Evolutionary conservation across 2,329 filamentous ascomycete species (phyloP).

Genomic region (Dryadomyces sulphureus): DNA sequence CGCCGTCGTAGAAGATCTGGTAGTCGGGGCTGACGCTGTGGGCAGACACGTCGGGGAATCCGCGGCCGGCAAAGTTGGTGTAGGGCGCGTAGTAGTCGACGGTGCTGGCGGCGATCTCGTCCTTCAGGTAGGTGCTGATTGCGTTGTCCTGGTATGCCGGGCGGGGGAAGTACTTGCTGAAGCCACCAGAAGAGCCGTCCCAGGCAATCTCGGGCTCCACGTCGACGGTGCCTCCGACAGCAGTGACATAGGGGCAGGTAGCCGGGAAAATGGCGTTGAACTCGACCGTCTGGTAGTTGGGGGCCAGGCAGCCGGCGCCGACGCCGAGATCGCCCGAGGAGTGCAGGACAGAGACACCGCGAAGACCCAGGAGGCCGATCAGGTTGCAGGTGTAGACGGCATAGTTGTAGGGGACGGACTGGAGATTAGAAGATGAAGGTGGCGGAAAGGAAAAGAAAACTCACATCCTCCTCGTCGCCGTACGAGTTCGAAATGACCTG

Average conservation of each 20-base stretch:
- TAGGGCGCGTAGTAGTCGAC: conserved; percentile 34
- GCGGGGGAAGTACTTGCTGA: conserved; percentile 30
- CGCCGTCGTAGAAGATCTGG: conserved; percentile 19
- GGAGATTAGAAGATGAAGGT: conserved; percentile 14
- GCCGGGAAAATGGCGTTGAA: conserved; percentile 28
- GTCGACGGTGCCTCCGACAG: conserved; percentile 41
- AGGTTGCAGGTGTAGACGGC: conserved; percentile 35
- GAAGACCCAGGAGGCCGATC: conserved; percentile 49
- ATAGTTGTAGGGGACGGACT: conserved; percentile 44
- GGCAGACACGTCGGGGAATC: conserved; percentile 16
- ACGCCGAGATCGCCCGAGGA: conserved; percentile 41
- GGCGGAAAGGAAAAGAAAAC: neutral
- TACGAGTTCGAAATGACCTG: conserved; percentile 56
- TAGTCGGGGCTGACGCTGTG: conserved; percentile 14
- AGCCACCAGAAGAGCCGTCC: conserved; percentile 37
- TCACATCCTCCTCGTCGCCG: conserved; percentile 42
- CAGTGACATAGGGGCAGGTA: conserved; percentile 44
- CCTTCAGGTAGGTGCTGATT: conserved; percentile 27
- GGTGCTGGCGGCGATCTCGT: conserved; percentile 15
- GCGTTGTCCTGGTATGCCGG: conserved; percentile 29
- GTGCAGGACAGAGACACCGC: conserved; percentile 53
- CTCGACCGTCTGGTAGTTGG: conserved; percentile 14
- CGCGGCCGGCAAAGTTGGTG: conserved; percentile 20
- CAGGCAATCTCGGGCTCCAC: conserved; percentile 35
- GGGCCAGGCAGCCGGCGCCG: conserved; percentile 14